Evolutionary conservation across 345 rosid genomes (phyloP).

Genomic region (Salix viminalis): DNA sequence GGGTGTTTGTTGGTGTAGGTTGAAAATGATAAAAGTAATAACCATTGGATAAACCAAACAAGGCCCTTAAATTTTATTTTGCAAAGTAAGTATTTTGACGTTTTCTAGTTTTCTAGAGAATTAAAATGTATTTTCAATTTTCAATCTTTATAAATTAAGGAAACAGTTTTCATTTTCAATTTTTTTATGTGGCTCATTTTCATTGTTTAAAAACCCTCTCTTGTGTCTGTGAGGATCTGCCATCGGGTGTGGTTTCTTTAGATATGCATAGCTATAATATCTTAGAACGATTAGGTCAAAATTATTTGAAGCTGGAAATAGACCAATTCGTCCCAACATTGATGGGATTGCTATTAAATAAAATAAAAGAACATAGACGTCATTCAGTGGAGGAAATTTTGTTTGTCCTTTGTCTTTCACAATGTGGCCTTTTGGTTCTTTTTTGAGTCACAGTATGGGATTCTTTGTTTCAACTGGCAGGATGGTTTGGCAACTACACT

Average conservation of each 20-base stretch:
- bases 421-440: background rate
- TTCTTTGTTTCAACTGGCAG: conserved; percentile 33
- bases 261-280: background rate
- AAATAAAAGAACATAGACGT: background rate
- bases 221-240: background rate
- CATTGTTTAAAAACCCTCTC: background rate
- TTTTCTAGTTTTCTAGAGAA: too few species aligned
- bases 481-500: conserved; percentile 74
- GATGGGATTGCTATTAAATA: background rate
- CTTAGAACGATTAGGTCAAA: background rate
- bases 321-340: background rate
- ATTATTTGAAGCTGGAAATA: background rate
- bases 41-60: too few species aligned
- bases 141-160: too few species aligned
- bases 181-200: too few species aligned
- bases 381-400: background rate
- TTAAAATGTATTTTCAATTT: too few species aligned
- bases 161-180: too few species aligned
- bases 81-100: too few species aligned
- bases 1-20: too few species aligned
- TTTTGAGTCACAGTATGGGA: background rate
- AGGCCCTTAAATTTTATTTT: too few species aligned
- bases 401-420: background rate
- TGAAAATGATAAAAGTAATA: too few species aligned
- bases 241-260: background rate